A percentile compares a stretch with the other conserved stretches of the same genome.
Conservation (phyloP, 495 filamentous ascomycete genomes). For the Chlorociboria aeruginascens region DNA sequence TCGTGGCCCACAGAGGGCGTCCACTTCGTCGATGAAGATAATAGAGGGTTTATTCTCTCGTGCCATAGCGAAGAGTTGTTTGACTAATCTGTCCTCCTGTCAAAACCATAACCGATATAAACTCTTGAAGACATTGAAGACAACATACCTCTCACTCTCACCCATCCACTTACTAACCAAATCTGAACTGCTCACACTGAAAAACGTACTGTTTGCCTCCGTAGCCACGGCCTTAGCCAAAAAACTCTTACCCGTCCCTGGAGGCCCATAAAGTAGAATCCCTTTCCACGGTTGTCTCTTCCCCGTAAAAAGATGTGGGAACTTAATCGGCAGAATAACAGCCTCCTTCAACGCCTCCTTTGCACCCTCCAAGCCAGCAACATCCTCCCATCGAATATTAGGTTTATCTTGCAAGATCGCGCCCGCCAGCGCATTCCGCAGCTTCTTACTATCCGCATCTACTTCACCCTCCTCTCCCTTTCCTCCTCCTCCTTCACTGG, state of each 20-base stretch:
- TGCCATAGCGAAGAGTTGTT: conserved; percentile 95
- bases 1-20: conserved; percentile 89
- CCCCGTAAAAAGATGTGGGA: conserved; percentile 92
- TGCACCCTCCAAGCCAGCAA: conserved; percentile 87
- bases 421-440: conserved; percentile 78
- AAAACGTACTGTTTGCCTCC: conserved; percentile 98
- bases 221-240: conserved; percentile 96
- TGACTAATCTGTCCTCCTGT: conserved; percentile 58
- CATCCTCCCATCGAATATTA: conserved; percentile 94
- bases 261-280: conserved; percentile 90
- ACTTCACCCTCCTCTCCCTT: conserved; percentile 46
- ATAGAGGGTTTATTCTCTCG: conserved; percentile 97
- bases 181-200: conserved; percentile 94
- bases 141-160: conserved; percentile 77
- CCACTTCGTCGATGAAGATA: conserved; percentile 99
- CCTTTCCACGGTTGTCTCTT: conserved; percentile 98
- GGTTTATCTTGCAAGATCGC: conserved; percentile 92
- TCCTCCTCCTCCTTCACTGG: conserved; percentile 41
- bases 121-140: too few relatives aligned
- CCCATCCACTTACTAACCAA: conserved; percentile 99
- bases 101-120: not conserved
- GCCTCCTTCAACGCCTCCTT: conserved; percentile 98
- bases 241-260: conserved; percentile 94
- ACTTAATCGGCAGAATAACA: conserved; percentile 94
- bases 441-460: conserved; percentile 78